A percentile compares a stretch with the other conserved stretches of the same genome.
Evolutionary conservation across 768 basidiomycete species (phyloP).

Genomic region (Tulasnella sp.): DNA sequence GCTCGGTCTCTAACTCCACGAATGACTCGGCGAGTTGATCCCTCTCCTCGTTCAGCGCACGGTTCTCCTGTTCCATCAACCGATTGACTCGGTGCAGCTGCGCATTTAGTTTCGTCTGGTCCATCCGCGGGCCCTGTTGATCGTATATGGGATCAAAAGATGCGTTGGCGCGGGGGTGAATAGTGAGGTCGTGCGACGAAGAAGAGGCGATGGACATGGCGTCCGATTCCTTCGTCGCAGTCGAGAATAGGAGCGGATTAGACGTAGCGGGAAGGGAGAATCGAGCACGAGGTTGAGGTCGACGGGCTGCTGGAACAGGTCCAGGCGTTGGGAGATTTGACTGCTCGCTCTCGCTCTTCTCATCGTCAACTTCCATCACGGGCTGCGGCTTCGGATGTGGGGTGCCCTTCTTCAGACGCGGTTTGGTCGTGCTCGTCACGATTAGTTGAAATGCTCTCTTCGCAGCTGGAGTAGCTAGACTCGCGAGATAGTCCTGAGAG

Average conservation of each 20-base stretch:
- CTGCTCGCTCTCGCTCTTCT: slow-evolving; percentile 58
- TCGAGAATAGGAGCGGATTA: slow-evolving; percentile 35
- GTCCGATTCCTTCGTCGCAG: slow-evolving; percentile 35
- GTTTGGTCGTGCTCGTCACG: slow-evolving; percentile 22
- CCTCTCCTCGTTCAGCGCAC: neutral
- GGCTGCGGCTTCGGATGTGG: slow-evolving; percentile 68
- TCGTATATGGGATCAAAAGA: slow-evolving; percentile 72
- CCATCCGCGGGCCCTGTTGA: slow-evolving; percentile 40
- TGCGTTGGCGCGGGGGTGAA: slow-evolving; percentile 54
- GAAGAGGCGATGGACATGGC: slow-evolving; percentile 70
- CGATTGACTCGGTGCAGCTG: slow-evolving; percentile 81
- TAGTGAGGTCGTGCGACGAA: slow-evolving; percentile 85
- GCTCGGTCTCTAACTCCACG: slow-evolving; percentile 12
- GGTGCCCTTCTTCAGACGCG: slow-evolving; percentile 47
- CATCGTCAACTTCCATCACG: slow-evolving; percentile 75
- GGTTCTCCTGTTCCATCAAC: slow-evolving; percentile 76
- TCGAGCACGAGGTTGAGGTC: slow-evolving; percentile 25
- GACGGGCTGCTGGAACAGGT: slow-evolving; percentile 32
- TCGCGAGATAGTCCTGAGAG: slow-evolving; percentile 28
- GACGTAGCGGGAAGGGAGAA: slow-evolving; percentile 10
- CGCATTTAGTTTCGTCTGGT: slow-evolving; percentile 72
- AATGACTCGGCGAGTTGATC: slow-evolving; percentile 2
- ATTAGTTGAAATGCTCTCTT: slow-evolving; percentile 30
- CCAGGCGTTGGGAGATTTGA: slow-evolving; percentile 49
- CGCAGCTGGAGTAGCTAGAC: slow-evolving; percentile 19